Conservation (phyloP, 768 basidiomycete genomes). For the Suillus alpinus region DNA sequence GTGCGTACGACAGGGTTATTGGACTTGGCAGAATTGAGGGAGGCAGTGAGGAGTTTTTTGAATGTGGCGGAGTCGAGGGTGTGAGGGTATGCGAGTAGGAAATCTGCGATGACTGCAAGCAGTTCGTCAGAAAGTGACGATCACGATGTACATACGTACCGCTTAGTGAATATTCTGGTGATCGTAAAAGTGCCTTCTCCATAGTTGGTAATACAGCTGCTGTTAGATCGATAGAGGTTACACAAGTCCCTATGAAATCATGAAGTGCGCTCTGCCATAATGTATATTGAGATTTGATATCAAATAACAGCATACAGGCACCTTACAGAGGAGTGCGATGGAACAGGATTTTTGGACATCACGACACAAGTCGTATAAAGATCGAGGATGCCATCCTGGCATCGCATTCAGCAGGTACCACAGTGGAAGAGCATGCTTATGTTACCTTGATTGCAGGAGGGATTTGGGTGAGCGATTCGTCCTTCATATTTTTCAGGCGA, state of each 20-base stretch:
- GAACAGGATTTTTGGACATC: conserved; percentile 62
- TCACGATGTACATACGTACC: conserved; percentile 38
- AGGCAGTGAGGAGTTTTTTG: conserved; percentile 53
- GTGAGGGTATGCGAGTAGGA: conserved; percentile 54
- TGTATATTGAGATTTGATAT: conserved; percentile 12
- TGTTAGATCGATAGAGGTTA: conserved; percentile 51
- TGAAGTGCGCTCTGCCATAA: conserved; percentile 45
- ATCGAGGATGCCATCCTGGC: conserved; percentile 53
- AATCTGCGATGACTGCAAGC: conserved; percentile 49
- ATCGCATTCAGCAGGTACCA: conserved; percentile 1
- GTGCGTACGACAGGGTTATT: conserved; percentile 59
- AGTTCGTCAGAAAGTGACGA: neutral
- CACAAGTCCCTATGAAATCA: conserved; percentile 57
- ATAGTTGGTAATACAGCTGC: conserved; percentile 62
- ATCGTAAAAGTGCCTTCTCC: conserved; percentile 78
- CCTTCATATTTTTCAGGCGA: conserved; percentile 57
- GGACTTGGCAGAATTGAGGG: conserved; percentile 72
- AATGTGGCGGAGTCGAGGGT: conserved; percentile 47
- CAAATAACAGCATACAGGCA: conserved; percentile 2
- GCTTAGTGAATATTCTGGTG: conserved; percentile 73
- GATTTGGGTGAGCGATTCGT: conserved; percentile 40
- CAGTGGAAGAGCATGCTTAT: neutral
- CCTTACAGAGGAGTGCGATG: conserved; percentile 58
- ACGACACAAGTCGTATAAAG: conserved; percentile 62
- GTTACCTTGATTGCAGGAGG: conserved; percentile 47